Base-by-base conservation (phyloP, 192 early-diverging fungal genomes). In the Podila epigama region DNA sequence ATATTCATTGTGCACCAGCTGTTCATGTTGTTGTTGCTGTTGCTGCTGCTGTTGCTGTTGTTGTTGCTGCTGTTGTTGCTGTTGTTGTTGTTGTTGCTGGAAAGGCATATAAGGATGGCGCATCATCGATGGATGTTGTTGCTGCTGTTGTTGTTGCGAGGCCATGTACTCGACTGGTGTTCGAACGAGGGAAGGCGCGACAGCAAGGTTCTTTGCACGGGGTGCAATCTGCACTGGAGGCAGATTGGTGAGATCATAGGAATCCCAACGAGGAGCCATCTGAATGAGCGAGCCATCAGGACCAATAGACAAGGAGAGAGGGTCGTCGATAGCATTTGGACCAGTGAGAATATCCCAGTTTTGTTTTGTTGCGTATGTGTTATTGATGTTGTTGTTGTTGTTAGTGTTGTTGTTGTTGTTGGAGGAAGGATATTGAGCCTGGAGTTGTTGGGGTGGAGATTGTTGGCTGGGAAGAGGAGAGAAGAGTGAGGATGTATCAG, bases 201-300 rank as follows among this genome's bases (percentile, higher is more conserved):
- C 50, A 64, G 22, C 58, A 40, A 77, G 67, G 50, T 77, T 68
- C 34, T 64, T 77, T 27, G 73, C 66, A 6, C 73, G 66, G 15
- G 66, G 66, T 4, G 73, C 65, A 44, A 68, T 77, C 51, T 68
- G 73, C 1, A 77, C 73, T 58, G 73, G 73, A 1, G 73, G 73
- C 28, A 77, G 42, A 51, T 31, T 48, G 51, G 28, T 60, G 12
- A 75, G 52, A 39, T 57, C 64, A 25, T 66, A 72, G 9, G 48
- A 51, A 40, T 75, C 59, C 70, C 70, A 75, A 4, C 63, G 69
- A 31, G 61, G 63, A 20, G 61, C 55, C 44, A 59, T 54, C 25
- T 60, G 34, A 2, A 77, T 58, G 31, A 75, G 36, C 29, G 63
- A 41, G 1, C 70, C 70, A 27, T 75, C 70, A 13, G 64, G 70